Percentiles rank a stretch among this genome's conserved stretches.
Conservation (phyloP, 805 yeast genomes). For the Candida oleophila region DNA sequence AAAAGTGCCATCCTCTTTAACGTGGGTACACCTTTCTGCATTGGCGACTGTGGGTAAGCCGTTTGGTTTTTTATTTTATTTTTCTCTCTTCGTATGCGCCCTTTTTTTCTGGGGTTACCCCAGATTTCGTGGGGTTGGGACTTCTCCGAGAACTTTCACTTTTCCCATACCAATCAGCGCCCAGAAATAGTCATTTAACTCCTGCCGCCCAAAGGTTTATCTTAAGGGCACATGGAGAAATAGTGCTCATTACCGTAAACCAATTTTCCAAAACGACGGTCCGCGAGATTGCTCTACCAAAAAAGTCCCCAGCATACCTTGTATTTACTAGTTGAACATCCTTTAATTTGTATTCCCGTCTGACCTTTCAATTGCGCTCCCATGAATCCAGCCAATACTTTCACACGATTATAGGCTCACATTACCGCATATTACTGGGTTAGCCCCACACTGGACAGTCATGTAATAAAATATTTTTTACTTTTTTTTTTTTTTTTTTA, state of each 20-base stretch:
- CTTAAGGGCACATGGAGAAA: neutral
- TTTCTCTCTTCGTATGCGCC: neutral
- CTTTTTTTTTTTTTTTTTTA: neutral
- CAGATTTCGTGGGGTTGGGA: slow-evolving; percentile 1
- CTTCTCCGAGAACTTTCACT: neutral
- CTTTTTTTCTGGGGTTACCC: slow-evolving; percentile 1
- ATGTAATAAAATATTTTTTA: neutral
- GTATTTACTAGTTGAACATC: too few relatives aligned
- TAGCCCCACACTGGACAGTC: neutral
- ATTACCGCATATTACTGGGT: neutral
- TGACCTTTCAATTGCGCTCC: neutral
- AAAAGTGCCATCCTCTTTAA: too few relatives aligned
- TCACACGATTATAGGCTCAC: neutral
- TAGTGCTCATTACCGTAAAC: neutral
- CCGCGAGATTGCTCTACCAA: too few relatives aligned
- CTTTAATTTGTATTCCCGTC: too few relatives aligned
- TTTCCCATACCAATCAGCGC: neutral
- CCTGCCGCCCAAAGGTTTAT: neutral
- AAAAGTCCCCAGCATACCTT: too few relatives aligned
- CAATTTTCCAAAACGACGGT: neutral
- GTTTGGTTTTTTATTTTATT: neutral
- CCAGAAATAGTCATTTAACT: neutral
- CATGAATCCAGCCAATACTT: neutral
- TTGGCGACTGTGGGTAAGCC: too few relatives aligned
- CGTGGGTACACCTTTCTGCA: too few relatives aligned